These are phyloP conservation scores for Lyophyllum decastes DNA, from an alignment of 768 basidiomycete genomes.

Conservation along the genomic window DNA sequence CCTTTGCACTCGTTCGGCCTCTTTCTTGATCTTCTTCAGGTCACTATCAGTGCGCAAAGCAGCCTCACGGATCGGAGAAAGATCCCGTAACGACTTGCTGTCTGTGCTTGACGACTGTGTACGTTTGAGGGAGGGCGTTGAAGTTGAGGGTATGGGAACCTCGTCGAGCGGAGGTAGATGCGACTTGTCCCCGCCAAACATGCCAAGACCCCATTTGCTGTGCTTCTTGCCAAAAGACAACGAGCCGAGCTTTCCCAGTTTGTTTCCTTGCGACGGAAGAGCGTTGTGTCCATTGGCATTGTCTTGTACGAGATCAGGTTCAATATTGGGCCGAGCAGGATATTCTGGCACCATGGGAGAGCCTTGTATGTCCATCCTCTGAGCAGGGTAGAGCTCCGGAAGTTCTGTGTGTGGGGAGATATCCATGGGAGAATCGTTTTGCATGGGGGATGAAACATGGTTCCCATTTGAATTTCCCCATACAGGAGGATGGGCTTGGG, in stretches of 20 bases:
- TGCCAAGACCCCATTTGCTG: slow-evolving; percentile 63
- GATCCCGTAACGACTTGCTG: slow-evolving; percentile 63
- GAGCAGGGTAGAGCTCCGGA: slow-evolving; percentile 42
- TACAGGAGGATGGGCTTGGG: slow-evolving; percentile 22
- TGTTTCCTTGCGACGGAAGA: slow-evolving; percentile 45
- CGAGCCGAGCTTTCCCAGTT: slow-evolving; percentile 57
- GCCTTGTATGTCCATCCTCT: slow-evolving; percentile 51
- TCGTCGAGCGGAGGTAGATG: slow-evolving; percentile 78
- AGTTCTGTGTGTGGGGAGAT: slow-evolving; percentile 51
- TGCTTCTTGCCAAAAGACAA: slow-evolving; percentile 72
- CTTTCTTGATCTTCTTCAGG: slow-evolving; percentile 78
- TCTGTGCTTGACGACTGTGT: slow-evolving; percentile 78
- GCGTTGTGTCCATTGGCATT: slow-evolving; percentile 36
- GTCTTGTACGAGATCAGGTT: slow-evolving; percentile 40
- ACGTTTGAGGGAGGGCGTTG: slow-evolving; percentile 73
- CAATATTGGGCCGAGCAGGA: slow-evolving; percentile 41
- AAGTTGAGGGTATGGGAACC: slow-evolving; percentile 52
- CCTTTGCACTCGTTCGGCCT: slow-evolving; percentile 72
- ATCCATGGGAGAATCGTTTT: slow-evolving; percentile 64
- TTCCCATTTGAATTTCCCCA: slow-evolving; percentile 21
- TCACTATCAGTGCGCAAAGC: slow-evolving; percentile 47
- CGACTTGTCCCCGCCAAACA: slow-evolving; percentile 77
- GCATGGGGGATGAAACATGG: slow-evolving; percentile 24
- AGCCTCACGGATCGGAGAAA: slow-evolving; percentile 43
- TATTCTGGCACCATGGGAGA: slow-evolving; percentile 56